Percentiles rank a stretch among this genome's conserved stretches.
These are phyloP conservation scores for Aphanocladium album DNA, from an alignment of 2,329 filamentous ascomycete genomes.

Conservation along the genomic window DNA sequence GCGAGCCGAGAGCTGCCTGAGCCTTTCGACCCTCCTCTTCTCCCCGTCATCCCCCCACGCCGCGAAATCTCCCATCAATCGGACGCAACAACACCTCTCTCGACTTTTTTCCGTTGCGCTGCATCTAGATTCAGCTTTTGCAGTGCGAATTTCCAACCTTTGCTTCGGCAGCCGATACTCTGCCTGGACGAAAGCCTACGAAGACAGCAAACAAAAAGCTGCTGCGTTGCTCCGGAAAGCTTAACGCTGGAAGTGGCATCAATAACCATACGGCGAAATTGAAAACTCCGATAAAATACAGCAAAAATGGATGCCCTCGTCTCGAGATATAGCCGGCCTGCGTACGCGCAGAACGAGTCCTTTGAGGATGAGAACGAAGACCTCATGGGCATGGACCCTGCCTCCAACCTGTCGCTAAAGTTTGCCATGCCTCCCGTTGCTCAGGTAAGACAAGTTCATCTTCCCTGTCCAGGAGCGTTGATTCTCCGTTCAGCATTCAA, in stretches of 20 bases:
- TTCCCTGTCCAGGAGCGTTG: no score
- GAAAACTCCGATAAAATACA: background rate
- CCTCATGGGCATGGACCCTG: slow-evolving; percentile 64
- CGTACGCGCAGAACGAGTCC: slow-evolving; percentile 66
- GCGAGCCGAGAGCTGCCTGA: slow-evolving; percentile 41
- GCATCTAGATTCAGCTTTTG: background rate
- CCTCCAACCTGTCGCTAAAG: slow-evolving; percentile 78
- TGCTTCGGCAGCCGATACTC: background rate
- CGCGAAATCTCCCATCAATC: slow-evolving; percentile 7
- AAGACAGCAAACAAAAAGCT: background rate
- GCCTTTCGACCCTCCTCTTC: slow-evolving; percentile 20
- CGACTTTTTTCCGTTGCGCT: background rate
- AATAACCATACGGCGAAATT: background rate
- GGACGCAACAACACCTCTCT: background rate
- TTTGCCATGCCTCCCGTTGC: slow-evolving; percentile 93
- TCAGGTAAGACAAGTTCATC: slow-evolving; percentile 54
- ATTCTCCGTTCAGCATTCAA: no score
- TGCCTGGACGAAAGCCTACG: background rate
- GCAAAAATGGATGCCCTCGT: slow-evolving; percentile 83
- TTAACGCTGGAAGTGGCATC: background rate
- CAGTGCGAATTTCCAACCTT: background rate
- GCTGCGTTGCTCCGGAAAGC: background rate
- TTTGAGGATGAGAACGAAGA: slow-evolving; percentile 69
- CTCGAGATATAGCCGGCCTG: slow-evolving; percentile 79
- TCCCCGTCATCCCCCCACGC: slow-evolving; percentile 20